A percentile compares a stretch with the other conserved stretches of the same genome.
Conservation (phyloP, 140 eudicot genomes). For the Ambrosia hybrid region DNA sequence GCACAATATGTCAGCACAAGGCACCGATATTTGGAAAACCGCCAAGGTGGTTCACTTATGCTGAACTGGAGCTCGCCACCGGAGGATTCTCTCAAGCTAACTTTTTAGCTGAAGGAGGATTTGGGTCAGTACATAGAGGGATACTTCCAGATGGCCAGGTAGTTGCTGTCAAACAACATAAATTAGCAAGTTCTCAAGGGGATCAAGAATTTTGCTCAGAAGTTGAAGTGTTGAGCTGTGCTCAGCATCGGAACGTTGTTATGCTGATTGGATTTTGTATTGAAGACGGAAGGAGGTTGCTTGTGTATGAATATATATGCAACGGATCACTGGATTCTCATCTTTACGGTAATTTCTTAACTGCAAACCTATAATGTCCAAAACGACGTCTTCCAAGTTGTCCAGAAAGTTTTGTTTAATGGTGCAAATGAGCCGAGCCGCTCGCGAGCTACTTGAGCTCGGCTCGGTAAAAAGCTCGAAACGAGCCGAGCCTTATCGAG, state of each 20-base stretch:
- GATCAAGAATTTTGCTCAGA: conserved; percentile 97
- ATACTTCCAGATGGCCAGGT: conserved; percentile 88
- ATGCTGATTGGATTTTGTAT: conserved; percentile 93
- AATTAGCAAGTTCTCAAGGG: conserved; percentile 93
- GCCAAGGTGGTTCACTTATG: conserved; percentile 85
- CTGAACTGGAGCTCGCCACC: conserved; percentile 93
- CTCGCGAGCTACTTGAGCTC: no score
- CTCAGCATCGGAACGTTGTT: conserved; percentile 96
- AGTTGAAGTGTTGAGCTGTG: conserved; percentile 97
- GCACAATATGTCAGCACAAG: conserved; percentile 95
- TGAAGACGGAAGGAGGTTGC: conserved; percentile 79
- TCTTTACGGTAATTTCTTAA: conserved; percentile 70
- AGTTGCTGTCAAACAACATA: conserved; percentile 94
- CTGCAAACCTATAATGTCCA: not conserved
- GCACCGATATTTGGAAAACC: conserved; percentile 94
- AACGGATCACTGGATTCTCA: conserved; percentile 92
- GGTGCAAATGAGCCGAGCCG: no score
- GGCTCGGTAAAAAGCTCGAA: no score
- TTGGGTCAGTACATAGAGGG: conserved; percentile 94
- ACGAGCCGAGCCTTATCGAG: no score
- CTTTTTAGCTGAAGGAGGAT: conserved; percentile 97
- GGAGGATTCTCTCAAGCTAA: conserved; percentile 90
- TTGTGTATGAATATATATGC: conserved; percentile 92
- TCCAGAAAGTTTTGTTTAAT: no score
- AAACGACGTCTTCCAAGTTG: not conserved